These are phyloP conservation scores for Claviceps digitariae DNA, from an alignment of 2,329 filamentous ascomycete genomes.

Conservation along the genomic window DNA sequence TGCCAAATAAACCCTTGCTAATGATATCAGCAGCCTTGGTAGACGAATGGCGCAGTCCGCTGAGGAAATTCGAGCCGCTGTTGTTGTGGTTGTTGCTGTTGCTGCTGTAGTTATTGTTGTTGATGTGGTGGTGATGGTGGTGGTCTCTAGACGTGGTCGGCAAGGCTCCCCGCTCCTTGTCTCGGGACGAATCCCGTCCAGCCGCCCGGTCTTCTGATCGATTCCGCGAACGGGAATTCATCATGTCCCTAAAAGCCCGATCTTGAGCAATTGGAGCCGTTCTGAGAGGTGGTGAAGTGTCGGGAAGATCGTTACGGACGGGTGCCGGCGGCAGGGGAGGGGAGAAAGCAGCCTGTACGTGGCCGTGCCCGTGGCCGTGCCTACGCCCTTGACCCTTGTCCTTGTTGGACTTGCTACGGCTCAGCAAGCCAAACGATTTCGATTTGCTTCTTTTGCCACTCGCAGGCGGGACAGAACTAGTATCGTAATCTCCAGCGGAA, in stretches of 20 bases:
- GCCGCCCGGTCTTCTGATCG: conserved; percentile 57
- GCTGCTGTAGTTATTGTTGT: neutral
- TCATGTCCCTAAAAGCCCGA: conserved; percentile 53
- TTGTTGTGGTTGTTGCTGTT: neutral
- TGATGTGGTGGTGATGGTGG: no score
- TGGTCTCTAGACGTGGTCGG: conserved; percentile 46
- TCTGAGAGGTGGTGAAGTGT: conserved; percentile 29
- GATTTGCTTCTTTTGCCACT: conserved; percentile 35
- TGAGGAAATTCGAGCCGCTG: conserved; percentile 48
- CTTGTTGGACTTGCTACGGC: conserved; percentile 37
- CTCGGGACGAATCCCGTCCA: conserved; percentile 30
- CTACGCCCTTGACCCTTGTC: conserved; percentile 28
- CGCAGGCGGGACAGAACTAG: conserved; percentile 15
- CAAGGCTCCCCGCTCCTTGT: conserved; percentile 35
- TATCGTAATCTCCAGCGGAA: conserved; percentile 35
- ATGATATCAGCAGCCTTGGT: conserved; percentile 68
- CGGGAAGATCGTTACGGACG: conserved; percentile 16
- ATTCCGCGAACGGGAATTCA: conserved; percentile 51
- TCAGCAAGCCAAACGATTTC: conserved; percentile 40
- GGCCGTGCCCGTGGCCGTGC: conserved; percentile 9
- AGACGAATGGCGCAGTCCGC: conserved; percentile 57
- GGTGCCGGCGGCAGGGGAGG: conserved; percentile 10
- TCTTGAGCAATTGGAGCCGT: conserved; percentile 54
- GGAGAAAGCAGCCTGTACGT: conserved; percentile 22
- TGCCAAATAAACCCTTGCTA: conserved; percentile 72